A percentile compares a stretch with the other conserved stretches of the same genome.
Evolutionary conservation across 352 stramenopile genomes (phyloP).

Genomic region (Pythium scleroteichum): DNA sequence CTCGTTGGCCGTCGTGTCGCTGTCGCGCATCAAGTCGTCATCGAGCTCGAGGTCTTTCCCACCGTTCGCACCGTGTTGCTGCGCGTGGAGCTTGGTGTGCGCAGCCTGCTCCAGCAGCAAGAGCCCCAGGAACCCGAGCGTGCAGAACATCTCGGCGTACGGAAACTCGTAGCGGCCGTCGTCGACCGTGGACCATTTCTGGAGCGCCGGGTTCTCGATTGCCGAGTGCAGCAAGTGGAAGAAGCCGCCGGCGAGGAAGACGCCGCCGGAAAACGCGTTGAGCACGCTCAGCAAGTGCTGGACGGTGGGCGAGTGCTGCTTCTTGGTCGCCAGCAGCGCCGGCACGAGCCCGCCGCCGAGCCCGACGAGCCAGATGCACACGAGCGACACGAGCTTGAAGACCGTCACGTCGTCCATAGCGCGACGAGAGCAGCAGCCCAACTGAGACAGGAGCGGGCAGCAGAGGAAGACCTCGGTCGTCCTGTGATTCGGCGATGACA

Average conservation of each 20-base stretch:
- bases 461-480: no score
- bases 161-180: conserved; percentile 67
- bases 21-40: conserved; percentile 30
- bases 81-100: conserved; percentile 39
- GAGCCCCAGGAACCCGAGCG: conserved; percentile 64
- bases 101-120: conserved; percentile 70
- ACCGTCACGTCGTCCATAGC: conserved; percentile 59
- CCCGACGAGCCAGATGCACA: conserved; percentile 71
- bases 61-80: conserved; percentile 43
- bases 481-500: no score
- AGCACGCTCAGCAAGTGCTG: conserved; percentile 43
- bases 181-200: conserved; percentile 64
- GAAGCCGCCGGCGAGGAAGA: conserved; percentile 79
- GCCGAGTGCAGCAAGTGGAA: conserved; percentile 74
- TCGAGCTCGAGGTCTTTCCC: conserved; percentile 39
- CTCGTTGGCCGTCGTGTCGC: conserved; percentile 35
- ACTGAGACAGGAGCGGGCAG: no score
- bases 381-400: conserved; percentile 81
- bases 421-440: no score
- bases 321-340: conserved; percentile 40
- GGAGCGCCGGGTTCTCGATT: conserved; percentile 67
- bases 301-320: conserved; percentile 37
- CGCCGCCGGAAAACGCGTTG: conserved; percentile 72
- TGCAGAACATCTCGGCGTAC: conserved; percentile 82
- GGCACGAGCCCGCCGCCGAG: conserved; percentile 59